Evolutionary conservation across 139 green algal species (phyloP).

Genomic region (Edaphochlamys debaryana): DNA sequence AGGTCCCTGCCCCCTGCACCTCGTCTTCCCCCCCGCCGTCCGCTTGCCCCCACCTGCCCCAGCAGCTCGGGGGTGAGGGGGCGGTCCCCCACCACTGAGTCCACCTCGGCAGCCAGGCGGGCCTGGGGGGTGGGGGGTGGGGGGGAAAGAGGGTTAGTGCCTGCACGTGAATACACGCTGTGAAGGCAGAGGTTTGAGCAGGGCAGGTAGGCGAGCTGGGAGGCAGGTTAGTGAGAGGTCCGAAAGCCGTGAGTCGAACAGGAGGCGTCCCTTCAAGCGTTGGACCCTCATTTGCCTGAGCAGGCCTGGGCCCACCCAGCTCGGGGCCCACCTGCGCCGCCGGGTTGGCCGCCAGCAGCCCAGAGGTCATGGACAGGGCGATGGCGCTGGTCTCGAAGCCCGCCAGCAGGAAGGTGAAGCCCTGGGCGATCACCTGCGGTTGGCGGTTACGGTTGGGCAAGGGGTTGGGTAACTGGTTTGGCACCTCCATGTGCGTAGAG

Average conservation of each 20-base stretch:
- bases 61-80: not conserved
- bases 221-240: too few species aligned
- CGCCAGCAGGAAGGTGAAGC: not conserved
- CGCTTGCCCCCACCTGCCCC: not conserved
- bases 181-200: too few species aligned
- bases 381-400: conserved; percentile 7
- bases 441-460: not conserved
- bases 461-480: too few species aligned
- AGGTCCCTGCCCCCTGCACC: too few species aligned
- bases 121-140: not conserved
- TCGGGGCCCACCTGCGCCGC: not conserved
- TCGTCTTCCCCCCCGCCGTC: too few species aligned
- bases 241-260: too few species aligned
- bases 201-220: too few species aligned
- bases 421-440: conserved; percentile 2
- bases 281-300: too few species aligned
- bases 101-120: not conserved
- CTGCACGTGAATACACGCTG: too few species aligned
- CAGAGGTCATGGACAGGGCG: not conserved
- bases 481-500: too few species aligned
- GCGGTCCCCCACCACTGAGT: not conserved
- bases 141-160: not conserved
- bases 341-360: not conserved
- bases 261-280: too few species aligned
- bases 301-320: too few species aligned